Base-by-base conservation (phyloP, 2,329 filamentous ascomycete species). In the Aspergillus floridensis region DNA sequence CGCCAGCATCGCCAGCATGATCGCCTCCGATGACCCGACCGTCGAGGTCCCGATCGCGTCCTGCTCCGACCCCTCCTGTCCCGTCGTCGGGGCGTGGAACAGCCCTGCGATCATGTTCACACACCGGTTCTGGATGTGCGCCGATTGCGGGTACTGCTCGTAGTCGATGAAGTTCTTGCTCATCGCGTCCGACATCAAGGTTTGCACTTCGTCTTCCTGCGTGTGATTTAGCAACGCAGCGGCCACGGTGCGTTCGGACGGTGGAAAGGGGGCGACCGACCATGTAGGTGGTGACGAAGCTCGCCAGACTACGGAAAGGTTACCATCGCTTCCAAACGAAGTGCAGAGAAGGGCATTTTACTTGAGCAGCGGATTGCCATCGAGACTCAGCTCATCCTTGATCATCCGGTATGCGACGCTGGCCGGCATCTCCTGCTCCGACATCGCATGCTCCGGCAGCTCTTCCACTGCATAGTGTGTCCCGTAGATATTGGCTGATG, bases 361-460 rank as follows among this genome's bases (percentile, higher is more conserved):
- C 88, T 91, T 91, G 63, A 90, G 76, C 65, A 87, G 88, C 0
- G 88, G 88, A 51, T 82, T 81, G 29, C 87, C 86, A 67, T 89
- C 86, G 2, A 89, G 77, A 70, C 88, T 84, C 38, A 87, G 72
- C 66, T 88, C 85, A 70, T 87, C 85, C 61, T 80, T 82, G 60
- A 88, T 78, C 72, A 91, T 80, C 64, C 88, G 85, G 66, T 88
- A 85, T 1, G 88, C 87, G 0, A 84, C 82, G 63, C 88, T 86
- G 67, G 86, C 87, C 41, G 93, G 93, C 93, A 96, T 96, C 77
- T 95, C 90, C 21, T 78, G 70, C 66, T 96, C 91, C 2, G 92
- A 91, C 86, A 97, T 96, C 79, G 91, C 88, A 71, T 90, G 81
- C 72, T 84, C 86, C 44, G 92, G 93, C 26, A 96, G 82, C 68